phyloP scores from a whole-genome alignment of 2,329 filamentous ascomycete species.

The Polytolypa hystricis region DNA sequence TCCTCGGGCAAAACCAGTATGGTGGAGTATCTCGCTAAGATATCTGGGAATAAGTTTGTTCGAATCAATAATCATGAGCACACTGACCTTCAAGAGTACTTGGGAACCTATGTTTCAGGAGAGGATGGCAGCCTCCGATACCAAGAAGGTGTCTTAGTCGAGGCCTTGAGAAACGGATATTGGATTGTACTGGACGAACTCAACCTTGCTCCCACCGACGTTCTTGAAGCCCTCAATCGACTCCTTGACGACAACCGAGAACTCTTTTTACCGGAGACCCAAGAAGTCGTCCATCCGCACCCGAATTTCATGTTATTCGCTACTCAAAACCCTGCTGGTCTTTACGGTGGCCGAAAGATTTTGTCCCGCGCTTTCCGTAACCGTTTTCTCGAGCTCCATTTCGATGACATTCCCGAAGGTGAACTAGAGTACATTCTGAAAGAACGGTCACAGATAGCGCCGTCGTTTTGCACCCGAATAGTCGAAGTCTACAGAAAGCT shows the following conservation, averaged over 20 bases:
- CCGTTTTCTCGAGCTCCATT: slow-evolving; percentile 91
- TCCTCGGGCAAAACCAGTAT: slow-evolving; percentile 98
- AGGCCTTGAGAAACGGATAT: slow-evolving; percentile 81
- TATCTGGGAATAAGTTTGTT: slow-evolving; percentile 92
- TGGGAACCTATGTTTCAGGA: slow-evolving; percentile 86
- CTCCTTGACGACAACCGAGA: slow-evolving; percentile 94
- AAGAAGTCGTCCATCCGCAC: slow-evolving; percentile 84
- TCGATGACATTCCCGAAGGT: slow-evolving; percentile 92
- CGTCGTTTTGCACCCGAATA: slow-evolving; percentile 82
- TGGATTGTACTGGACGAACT: slow-evolving; percentile 98
- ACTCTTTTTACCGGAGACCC: slow-evolving; percentile 88
- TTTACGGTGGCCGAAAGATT: slow-evolving; percentile 90
- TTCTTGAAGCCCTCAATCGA: slow-evolving; percentile 89
- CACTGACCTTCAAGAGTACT: slow-evolving; percentile 93
- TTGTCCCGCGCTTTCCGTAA: slow-evolving; percentile 93
- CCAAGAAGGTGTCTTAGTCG: slow-evolving; percentile 86
- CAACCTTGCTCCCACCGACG: slow-evolving; percentile 92
- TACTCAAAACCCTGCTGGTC: slow-evolving; percentile 88
- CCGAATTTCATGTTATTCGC: slow-evolving; percentile 96
- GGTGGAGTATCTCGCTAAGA: slow-evolving; percentile 97
- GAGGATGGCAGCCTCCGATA: slow-evolving; percentile 76
- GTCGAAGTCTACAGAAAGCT: slow-evolving; percentile 91
- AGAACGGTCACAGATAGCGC: slow-evolving; percentile 75
- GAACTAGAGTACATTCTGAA: slow-evolving; percentile 88
- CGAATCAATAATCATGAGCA: slow-evolving; percentile 99